Conservation (phyloP, 2,329 filamentous ascomycete genomes). For the Gaeumannomyces sp. region DNA sequence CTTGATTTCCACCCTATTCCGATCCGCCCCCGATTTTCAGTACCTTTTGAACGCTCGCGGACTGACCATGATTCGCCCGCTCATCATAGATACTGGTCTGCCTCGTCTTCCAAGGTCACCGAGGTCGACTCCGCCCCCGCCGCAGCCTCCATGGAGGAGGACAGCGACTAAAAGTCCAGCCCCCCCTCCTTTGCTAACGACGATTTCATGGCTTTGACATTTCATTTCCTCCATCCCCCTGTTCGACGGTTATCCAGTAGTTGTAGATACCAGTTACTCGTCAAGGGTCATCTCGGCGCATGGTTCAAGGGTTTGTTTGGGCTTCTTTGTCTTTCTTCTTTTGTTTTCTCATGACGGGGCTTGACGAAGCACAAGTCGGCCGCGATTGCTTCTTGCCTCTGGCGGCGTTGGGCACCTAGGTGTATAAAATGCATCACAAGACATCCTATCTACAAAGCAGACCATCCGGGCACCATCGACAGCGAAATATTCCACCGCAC, state of each 20-base stretch:
- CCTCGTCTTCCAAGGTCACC: conserved; percentile 52
- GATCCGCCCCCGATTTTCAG: too few species aligned
- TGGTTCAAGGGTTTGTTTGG: conserved; percentile 7
- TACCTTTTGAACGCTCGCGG: too few species aligned
- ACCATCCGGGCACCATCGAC: too few species aligned
- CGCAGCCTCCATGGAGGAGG: conserved; percentile 16
- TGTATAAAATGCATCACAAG: background rate
- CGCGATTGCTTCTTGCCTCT: too few species aligned
- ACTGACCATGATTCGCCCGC: background rate
- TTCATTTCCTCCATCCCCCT: background rate
- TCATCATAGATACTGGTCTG: conserved; percentile 50
- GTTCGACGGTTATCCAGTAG: conserved; percentile 1
- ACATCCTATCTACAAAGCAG: background rate
- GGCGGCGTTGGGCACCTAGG: background rate
- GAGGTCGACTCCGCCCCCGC: conserved; percentile 39
- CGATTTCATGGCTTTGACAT: background rate
- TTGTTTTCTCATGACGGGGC: background rate
- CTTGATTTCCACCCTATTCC: too few species aligned
- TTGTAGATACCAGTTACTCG: conserved; percentile 7
- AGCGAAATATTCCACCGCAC: too few species aligned
- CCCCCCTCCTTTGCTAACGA: background rate
- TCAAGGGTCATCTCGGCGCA: conserved; percentile 7
- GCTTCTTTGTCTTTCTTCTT: background rate
- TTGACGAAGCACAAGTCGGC: too few species aligned
- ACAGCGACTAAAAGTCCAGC: background rate